Evolutionary conservation across 768 basidiomycete species (phyloP), one percentile per base, ranked within the genome.

Genomic region (Chalciporus chontae): DNA sequence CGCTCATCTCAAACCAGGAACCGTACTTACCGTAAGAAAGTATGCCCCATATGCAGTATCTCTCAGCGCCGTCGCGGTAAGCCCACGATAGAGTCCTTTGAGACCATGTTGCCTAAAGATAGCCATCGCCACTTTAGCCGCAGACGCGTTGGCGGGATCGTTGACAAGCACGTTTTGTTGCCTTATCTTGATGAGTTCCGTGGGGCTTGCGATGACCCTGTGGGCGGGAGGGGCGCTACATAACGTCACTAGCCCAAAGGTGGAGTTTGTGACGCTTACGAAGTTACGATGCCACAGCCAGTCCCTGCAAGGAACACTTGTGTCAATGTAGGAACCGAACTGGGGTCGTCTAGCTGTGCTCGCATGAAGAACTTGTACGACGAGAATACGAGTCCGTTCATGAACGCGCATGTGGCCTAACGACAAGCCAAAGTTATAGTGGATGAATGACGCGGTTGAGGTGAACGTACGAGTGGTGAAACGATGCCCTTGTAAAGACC

Each of bases 341-440:
- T 61, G 4, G 70, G 64, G 42, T 67, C 60, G 1, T 77, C 71
- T 5, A 83, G 70, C 62, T 93, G 88, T 0, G 80, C 52, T 42
- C 81, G 79, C 73, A 92, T 80, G 45, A 94, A 76, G 62, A 87
- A 82, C 18, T 84, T 81, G 70, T 95, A 95, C 0, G 85, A 83
- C 0, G 90, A 79, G 65, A 96, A 95, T 4, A 94, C 82, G 14
- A 92, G 72, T 11, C 93, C 91, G 60, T 94, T 96, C 74, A 91
- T 77, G 2, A 87, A 70, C 0, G 89, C 87, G 19, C 79, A 78
- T 3, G 83, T 80, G 2, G 80, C 76, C 89, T 90, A 53, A 21
- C 8, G 18, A 15, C 15, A n/a, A 6, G 34, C 8, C 34, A 36
- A 8, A 36, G 11, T 4, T 4, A 36, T 4, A n/a, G n/a, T 36